Evolutionary conservation across 768 basidiomycete genomes (phyloP).

Genomic region (Coprinellus aureogranulatus): DNA sequence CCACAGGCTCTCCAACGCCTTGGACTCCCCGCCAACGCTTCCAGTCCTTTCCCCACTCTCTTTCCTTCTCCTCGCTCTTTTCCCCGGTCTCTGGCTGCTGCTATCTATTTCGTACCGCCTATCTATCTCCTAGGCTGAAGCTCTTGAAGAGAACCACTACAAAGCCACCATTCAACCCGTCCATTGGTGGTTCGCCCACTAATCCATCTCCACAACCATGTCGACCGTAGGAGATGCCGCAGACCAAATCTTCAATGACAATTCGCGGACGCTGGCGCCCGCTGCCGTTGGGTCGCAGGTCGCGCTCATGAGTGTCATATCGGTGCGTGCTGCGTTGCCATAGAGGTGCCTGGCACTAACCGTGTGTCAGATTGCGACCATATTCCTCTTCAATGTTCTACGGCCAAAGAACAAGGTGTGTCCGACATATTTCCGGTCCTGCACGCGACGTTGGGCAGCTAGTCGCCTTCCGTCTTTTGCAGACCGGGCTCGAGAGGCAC

Average conservation of each 20-base stretch:
- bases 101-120: neutral
- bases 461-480: neutral
- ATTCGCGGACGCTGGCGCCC: conserved; percentile 71
- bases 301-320: conserved; percentile 66
- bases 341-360: neutral
- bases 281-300: conserved; percentile 79
- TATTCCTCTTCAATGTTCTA: conserved; percentile 75
- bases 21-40: neutral
- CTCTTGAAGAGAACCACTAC: neutral
- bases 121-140: neutral
- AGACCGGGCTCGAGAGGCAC: neutral
- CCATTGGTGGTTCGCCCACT: conserved; percentile 3
- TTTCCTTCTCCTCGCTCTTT: neutral
- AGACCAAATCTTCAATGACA: conserved; percentile 38
- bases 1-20: neutral
- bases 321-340: conserved; percentile 45
- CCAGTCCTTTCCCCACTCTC: neutral
- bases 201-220: conserved; percentile 22
- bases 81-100: neutral
- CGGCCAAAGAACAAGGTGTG: conserved; percentile 86
- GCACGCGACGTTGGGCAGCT: neutral
- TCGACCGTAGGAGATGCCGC: conserved; percentile 35
- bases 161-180: neutral
- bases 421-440: neutral
- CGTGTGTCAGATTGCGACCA: conserved; percentile 51